Conservation (phyloP, 148 eudicot genomes). For the Vaccinium corymbosum region DNA sequence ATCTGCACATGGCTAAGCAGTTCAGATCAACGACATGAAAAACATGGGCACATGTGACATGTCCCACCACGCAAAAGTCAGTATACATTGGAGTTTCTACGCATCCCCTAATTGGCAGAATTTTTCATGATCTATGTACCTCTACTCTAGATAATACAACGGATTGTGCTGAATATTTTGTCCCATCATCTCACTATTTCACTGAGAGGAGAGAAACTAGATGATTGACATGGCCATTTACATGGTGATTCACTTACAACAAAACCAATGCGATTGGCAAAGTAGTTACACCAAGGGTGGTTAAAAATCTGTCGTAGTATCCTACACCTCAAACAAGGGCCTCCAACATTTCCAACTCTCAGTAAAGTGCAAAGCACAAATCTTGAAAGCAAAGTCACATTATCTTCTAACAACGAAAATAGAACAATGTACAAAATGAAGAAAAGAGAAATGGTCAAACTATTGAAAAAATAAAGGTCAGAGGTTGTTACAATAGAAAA, state of each 20-base stretch:
- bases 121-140: neutral
- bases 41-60: neutral
- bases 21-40: neutral
- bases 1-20: neutral
- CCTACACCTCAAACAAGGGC: neutral
- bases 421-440: neutral
- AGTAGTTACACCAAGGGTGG: neutral
- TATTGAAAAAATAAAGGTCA: neutral
- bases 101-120: neutral
- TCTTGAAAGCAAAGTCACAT: neutral
- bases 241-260: neutral
- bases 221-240: neutral
- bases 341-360: neutral
- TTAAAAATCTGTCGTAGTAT: neutral
- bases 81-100: neutral
- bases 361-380: neutral
- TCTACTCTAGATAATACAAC: neutral
- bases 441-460: neutral
- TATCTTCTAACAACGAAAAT: neutral
- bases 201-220: neutral
- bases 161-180: neutral
- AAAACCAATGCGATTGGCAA: neutral
- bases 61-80: neutral
- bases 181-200: neutral
- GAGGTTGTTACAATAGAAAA: neutral